Percentiles rank a stretch among this genome's conserved stretches.
Conservation (phyloP, 164 flowering plant genomes). For the Vitis riparia region DNA sequence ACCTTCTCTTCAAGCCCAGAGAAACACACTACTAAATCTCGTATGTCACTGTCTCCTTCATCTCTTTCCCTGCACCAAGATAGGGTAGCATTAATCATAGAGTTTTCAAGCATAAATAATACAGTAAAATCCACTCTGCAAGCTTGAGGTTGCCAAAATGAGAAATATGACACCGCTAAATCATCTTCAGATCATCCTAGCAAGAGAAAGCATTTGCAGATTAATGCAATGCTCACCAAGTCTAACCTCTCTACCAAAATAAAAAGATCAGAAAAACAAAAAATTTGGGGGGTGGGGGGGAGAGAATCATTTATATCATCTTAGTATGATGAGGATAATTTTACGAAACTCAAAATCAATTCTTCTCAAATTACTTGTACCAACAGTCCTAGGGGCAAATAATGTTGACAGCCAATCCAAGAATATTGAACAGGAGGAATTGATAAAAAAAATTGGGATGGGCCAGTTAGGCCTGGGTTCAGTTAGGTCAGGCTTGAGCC, state of each 20-base stretch:
- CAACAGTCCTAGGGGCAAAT: not conserved
- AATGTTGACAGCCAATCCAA: not conserved
- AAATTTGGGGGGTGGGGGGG: no score
- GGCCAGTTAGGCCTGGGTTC: not conserved
- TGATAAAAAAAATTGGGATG: not conserved
- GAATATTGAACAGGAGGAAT: not conserved
- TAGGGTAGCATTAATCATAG: not conserved
- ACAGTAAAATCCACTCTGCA: not conserved
- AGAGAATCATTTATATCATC: no score
- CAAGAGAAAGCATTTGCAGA: not conserved
- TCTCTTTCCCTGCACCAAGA: conserved; percentile 53
- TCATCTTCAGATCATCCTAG: not conserved
- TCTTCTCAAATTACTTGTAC: no score
- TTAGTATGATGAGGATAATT: no score
- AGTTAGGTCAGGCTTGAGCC: not conserved
- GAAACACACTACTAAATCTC: conserved; percentile 71
- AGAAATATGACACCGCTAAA: not conserved
- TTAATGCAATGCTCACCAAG: no score
- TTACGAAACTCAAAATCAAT: no score
- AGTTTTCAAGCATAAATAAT: not conserved
- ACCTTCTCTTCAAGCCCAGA: conserved; percentile 96
- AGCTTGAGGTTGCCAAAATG: conserved; percentile 1
- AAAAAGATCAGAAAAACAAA: no score
- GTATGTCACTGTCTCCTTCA: conserved; percentile 71
- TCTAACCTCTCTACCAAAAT: no score